Base-by-base conservation (phyloP, 2,329 filamentous ascomycete genomes). In the Penicillium sp. region DNA sequence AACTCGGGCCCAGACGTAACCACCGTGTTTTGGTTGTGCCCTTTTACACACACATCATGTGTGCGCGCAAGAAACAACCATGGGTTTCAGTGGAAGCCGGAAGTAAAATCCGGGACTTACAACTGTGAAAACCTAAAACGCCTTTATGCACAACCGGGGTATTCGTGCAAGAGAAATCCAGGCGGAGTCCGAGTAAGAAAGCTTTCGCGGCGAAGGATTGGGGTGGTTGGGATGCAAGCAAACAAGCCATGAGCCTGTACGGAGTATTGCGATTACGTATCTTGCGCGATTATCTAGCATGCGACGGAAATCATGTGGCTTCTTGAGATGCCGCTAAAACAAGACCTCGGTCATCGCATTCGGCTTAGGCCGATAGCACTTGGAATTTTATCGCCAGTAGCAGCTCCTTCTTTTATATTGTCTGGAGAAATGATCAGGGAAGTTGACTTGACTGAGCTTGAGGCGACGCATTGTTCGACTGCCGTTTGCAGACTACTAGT, bases 401-500 rank as follows among this genome's bases (percentile, higher is more conserved):
- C 3, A 31, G 3, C 29, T 29, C 23, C 30, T 47, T 47, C 45
- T 47, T 19, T 47, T 21, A 47, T 21, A 47, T 38, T 41, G n/a
- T 50, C 35, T 21, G 23, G 23, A 51, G 49, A 41, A 19, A 30
- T 21, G 15, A 30, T 17, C 15, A 19, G 45, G 30, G 31, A 57
- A 49, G 15, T 26, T 38, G 29, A 48, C 45, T 19, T 55, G 46
- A 15, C 55, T 49, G 55, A 26, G 31, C 26, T 47, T 15, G 21
- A 47, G 19, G 3, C 11, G 15, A 13, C 5, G 29, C 17, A 35
- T 29, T 45, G 15, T 38, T 48, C 46, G 7, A 19, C 46, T 31
- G 60, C 61, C 61, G 66, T 64, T 67, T 68, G 64, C 67, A 59
- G 67, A 53, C n/a, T 19, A 62, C 26, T 26, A 26, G 26, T 26